These are phyloP conservation scores for Cutaneotrichosporon sp. DNA, from an alignment of 1,284 basidiomycete species.

Conservation along the genomic window DNA sequence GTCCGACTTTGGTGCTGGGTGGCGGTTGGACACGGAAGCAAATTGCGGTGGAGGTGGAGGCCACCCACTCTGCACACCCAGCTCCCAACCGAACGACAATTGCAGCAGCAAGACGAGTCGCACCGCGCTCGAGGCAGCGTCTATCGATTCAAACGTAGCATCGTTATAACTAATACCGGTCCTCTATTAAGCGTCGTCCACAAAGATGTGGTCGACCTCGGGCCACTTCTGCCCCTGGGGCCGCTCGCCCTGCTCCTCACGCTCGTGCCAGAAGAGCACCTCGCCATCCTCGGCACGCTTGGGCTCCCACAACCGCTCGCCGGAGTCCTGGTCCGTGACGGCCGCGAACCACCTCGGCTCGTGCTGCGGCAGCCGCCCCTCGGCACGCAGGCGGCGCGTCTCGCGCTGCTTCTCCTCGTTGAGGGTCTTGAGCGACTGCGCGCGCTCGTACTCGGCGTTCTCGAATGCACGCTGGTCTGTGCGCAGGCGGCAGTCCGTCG, in stretches of 20 bases:
- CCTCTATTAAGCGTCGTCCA: slow-evolving; percentile 55
- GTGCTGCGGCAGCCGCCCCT: slow-evolving; percentile 71
- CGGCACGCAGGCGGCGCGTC: slow-evolving; percentile 74
- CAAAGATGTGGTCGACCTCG: slow-evolving; percentile 77
- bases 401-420: slow-evolving; percentile 88
- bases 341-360: slow-evolving; percentile 79
- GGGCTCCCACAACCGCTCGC: slow-evolving; percentile 82
- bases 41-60: neutral
- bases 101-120: too few species aligned
- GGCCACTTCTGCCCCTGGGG: slow-evolving; percentile 61
- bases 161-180: neutral
- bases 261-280: slow-evolving; percentile 81
- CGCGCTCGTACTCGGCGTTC: slow-evolving; percentile 83
- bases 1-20: slow-evolving; percentile 4
- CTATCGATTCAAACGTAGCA: neutral
- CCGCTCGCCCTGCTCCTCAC: slow-evolving; percentile 65
- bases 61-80: too few species aligned
- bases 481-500: slow-evolving; percentile 90
- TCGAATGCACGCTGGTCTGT: slow-evolving; percentile 97
- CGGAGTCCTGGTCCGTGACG: slow-evolving; percentile 77
- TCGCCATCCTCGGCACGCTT: slow-evolving; percentile 57
- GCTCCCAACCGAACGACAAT: too few species aligned
- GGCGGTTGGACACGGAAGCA: slow-evolving; percentile 6
- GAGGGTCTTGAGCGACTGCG: slow-evolving; percentile 78
- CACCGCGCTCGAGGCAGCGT: too few species aligned